Evolutionary conservation across 2,329 filamentous ascomycete genomes (phyloP), one percentile per base, ranked within the genome.

Genomic region (Cephalotrichum gorgonifer): DNA sequence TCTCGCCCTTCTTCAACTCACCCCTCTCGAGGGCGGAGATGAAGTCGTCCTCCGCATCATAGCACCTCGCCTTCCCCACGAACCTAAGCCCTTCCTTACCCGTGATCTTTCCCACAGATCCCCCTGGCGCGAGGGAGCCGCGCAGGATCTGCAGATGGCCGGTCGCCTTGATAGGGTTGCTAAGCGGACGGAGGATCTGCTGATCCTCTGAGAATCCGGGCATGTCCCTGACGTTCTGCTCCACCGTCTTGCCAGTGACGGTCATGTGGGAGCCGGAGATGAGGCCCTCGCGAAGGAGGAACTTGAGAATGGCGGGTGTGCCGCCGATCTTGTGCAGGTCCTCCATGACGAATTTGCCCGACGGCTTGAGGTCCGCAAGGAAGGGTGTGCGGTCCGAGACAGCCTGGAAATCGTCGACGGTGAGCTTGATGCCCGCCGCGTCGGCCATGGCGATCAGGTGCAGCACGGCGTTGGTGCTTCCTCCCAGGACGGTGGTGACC

Each of bases 81-180:
- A 95, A 95, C 11, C 71, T 73, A 15, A 88, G 76, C n/a, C 90
- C 89, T 67, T 95, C 89, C 70, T 95, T 95, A 45, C 89, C 89
- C 0, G 89, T 95, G 64, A 95, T 95, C 69, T 95, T 95, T 53
- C 88, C 89, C 11, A 95, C 89, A 1, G 87, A 86, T 45, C 89
- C 90, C 9, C 83, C 85, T 2, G 89, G 90, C 1, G 90, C 88
- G 33, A 95, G 78, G 52, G 88, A 88, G 35, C 89, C 89, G 54
- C 83, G 81, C 27, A 95, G 75, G 56, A 95, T 94, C 71, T 94
- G 87, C 54, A 95, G 83, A 64, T 95, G 89, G 28, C 89, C 90
- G 0, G 86, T 90, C 0, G 76, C 59, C 69, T 95, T 95, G 73
- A 95, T 91, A 14, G 89, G 89, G 64, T 89, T 86, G 63, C 76